Evolutionary conservation across 163 green algal genomes (phyloP), one percentile per base, ranked within the genome.

Genomic region (Scenedesmus sp.): DNA sequence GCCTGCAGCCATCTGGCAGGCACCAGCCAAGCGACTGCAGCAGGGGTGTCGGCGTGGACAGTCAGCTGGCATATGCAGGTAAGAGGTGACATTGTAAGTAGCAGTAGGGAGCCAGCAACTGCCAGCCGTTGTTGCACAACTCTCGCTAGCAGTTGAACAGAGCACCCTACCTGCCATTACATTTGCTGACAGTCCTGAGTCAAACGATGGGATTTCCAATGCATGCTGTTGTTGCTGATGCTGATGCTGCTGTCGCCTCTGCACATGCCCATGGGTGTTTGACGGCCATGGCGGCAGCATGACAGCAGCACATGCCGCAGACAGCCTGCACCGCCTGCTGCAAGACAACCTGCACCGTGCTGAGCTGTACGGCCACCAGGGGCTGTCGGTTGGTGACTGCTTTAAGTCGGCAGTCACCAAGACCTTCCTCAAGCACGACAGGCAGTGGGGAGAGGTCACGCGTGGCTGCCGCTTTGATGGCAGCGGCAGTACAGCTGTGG

Each of bases 231-330:
- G 59, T 9, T 72, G 59, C 59, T 72, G 59, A 22, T 30, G 56
- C 56, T 56, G 49, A 56, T 13, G 15, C 49, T 13, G 15, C 49
- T 56, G 49, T 56, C 15, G 12, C 49, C 49, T 56, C 49, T 72
- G 59, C 24, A 3, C 3, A 22, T 72, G 4, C 10, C 22, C 59
- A 72, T 22, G 59, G 1, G 81, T 87, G 49, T 87, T 53, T 87
- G 81, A 87, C 51, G 81, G 81, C n/a, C 81, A 87, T 40, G 81
- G 81, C 51, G 81, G 81, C n/a, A 49, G 81, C 30, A 73, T 61
- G 30, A 87, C 81, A 72, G 81, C 81, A 76, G 13, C 46, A 73
- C 59, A 87, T 46, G 81, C 51, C 33, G 81, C 81, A 73, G 49
- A 56, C 22, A 42, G 44, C 44, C 51, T 87, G 33, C 81, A 56